These are phyloP conservation scores for Chondrostereum purpureum DNA, from an alignment of 1,284 basidiomycete species.

Conservation along the genomic window DNA sequence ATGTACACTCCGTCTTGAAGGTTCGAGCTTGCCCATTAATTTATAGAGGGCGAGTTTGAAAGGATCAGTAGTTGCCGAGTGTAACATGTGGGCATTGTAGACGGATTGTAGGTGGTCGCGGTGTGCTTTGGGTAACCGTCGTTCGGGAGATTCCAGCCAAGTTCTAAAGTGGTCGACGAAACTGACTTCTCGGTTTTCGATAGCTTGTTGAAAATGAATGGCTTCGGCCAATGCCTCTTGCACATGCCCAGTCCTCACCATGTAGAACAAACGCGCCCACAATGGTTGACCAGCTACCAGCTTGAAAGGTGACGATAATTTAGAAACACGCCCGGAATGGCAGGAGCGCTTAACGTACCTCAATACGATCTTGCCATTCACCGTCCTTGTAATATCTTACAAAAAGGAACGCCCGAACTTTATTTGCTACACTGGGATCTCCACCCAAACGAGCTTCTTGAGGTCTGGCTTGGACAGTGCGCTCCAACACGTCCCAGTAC, in stretches of 20 bases:
- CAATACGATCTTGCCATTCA: conserved; percentile 80
- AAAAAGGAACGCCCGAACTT: conserved; percentile 80
- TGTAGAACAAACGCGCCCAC: conserved; percentile 91
- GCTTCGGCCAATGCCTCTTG: conserved; percentile 80
- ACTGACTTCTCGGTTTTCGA: conserved; percentile 77
- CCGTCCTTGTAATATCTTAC: conserved; percentile 77
- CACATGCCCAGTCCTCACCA: conserved; percentile 81
- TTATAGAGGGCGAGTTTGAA: conserved; percentile 36
- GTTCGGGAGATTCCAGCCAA: conserved; percentile 80
- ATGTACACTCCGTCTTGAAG: conserved; percentile 72
- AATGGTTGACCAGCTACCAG: conserved; percentile 80
- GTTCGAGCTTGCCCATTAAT: conserved; percentile 89
- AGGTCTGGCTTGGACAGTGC: conserved; percentile 78
- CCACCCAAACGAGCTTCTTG: conserved; percentile 88
- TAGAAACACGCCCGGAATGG: background rate
- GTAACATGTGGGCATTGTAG: conserved; percentile 88
- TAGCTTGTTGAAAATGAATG: conserved; percentile 61
- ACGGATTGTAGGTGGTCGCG: conserved; percentile 82
- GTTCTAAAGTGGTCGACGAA: conserved; percentile 83
- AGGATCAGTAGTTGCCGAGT: conserved; percentile 28
- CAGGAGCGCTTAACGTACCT: conserved; percentile 41
- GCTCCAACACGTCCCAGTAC: conserved; percentile 82
- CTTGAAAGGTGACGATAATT: conserved; percentile 28
- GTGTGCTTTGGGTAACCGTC: conserved; percentile 72
- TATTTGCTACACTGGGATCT: conserved; percentile 85